These are phyloP conservation scores for Claviceps maximensis DNA, from an alignment of 2,329 filamentous ascomycete species.

Conservation along the genomic window DNA sequence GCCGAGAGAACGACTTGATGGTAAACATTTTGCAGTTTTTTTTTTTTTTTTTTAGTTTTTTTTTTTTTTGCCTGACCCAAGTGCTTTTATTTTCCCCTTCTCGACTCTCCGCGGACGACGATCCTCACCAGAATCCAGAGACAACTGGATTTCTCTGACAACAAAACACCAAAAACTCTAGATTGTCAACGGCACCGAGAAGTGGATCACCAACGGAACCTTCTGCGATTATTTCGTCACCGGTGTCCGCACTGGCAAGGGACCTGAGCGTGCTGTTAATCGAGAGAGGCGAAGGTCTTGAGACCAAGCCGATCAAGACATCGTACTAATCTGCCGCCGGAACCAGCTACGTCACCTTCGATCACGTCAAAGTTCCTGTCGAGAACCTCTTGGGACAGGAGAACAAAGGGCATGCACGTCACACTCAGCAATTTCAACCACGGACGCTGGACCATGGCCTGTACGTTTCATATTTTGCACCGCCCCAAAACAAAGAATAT, in stretches of 20 bases:
- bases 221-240: slow-evolving; percentile 76
- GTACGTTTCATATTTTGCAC: slow-evolving; percentile 23
- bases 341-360: slow-evolving; percentile 69
- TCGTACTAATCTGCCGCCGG: slow-evolving; percentile 68
- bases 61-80: no score
- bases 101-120: background rate
- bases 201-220: slow-evolving; percentile 76
- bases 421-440: slow-evolving; percentile 85
- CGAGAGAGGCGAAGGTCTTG: slow-evolving; percentile 58
- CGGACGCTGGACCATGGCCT: slow-evolving; percentile 66
- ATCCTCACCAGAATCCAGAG: no score
- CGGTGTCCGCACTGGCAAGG: slow-evolving; percentile 66
- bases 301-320: slow-evolving; percentile 68
- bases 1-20: slow-evolving; percentile 63
- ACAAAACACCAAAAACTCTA: slow-evolving; percentile 6
- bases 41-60: no score
- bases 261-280: slow-evolving; percentile 67
- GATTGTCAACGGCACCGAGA: slow-evolving; percentile 62
- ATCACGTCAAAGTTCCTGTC: slow-evolving; percentile 75
- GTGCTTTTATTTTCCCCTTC: background rate
- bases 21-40: slow-evolving; percentile 48
- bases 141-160: background rate
- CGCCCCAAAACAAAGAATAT: background rate
- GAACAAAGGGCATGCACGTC: slow-evolving; percentile 74
- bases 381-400: slow-evolving; percentile 68